Evolutionary conservation across 805 yeast genomes (phyloP).

Genomic region (Saccharomycopsis sp.): DNA sequence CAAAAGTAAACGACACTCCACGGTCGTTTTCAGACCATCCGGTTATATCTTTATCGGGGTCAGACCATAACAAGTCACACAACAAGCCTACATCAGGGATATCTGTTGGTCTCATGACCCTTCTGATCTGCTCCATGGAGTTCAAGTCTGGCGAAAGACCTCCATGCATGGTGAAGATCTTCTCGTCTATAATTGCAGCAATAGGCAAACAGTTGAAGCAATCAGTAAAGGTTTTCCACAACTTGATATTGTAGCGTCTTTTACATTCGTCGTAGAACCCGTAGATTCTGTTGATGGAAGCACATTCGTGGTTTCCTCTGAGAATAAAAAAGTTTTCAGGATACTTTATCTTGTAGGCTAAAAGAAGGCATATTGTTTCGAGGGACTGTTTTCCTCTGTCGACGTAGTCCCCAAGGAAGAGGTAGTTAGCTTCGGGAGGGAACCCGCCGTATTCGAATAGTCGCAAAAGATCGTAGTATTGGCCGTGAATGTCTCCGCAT

Average conservation of each 20-base stretch:
- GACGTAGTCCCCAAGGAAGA: constrained; percentile 94
- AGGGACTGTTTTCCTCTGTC: constrained; percentile 97
- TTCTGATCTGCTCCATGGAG: constrained; percentile 97
- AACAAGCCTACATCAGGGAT: constrained; percentile 96
- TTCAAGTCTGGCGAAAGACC: constrained; percentile 96
- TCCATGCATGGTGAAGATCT: constrained; percentile 98
- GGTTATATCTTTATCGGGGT: constrained; percentile 95
- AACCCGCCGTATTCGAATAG: constrained; percentile 97
- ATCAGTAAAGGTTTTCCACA: constrained; percentile 98
- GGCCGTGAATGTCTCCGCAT: constrained; percentile 99
- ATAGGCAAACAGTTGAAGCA: constrained; percentile 98
- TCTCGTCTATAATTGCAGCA: constrained; percentile 97
- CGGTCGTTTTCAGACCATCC: constrained; percentile 99
- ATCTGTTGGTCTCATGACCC: constrained; percentile 99
- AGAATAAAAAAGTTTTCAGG: constrained; percentile 96
- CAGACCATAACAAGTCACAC: constrained; percentile 97
- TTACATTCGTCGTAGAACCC: constrained; percentile 99
- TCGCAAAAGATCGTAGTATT: constrained; percentile 91
- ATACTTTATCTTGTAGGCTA: constrained; percentile 95
- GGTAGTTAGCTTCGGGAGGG: constrained; percentile 97
- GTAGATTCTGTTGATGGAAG: constrained; percentile 93
- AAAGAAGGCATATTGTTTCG: constrained; percentile 88
- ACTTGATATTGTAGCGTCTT: constrained; percentile 95
- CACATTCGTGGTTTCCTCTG: constrained; percentile 98
- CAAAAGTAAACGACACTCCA: constrained; percentile 98